Conservation (phyloP, 305 asterid genomes). For the Fraxinus baroniana region DNA sequence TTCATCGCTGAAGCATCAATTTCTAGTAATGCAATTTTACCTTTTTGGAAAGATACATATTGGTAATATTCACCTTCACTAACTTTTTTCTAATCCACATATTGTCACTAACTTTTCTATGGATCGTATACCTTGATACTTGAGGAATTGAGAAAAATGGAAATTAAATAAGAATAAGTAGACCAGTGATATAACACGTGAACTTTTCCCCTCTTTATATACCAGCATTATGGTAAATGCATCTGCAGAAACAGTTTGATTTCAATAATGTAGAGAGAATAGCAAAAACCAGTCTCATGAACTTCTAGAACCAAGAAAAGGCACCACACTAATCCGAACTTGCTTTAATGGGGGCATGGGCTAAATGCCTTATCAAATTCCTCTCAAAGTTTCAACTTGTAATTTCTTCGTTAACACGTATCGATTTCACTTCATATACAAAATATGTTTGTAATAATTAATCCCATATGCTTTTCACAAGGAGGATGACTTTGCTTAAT, state of each 20-base stretch:
- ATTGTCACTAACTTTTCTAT: background rate
- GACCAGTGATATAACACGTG: background rate
- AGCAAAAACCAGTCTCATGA: constrained; percentile 19
- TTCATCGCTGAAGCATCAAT: too few relatives aligned
- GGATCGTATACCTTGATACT: background rate
- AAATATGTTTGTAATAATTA: background rate
- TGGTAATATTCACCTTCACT: background rate
- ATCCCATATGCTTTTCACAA: constrained; percentile 31
- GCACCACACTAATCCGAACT: constrained; percentile 30
- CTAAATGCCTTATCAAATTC: constrained; percentile 31
- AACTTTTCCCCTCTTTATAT: background rate
- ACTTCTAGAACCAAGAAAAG: constrained; percentile 8
- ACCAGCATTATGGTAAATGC: background rate
- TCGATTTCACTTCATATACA: background rate
- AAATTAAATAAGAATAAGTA: background rate
- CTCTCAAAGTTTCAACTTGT: background rate
- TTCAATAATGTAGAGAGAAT: constrained; percentile 1
- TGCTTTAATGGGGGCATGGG: constrained; percentile 35
- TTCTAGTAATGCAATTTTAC: background rate
- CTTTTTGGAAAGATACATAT: too few relatives aligned
- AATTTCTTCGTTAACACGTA: background rate
- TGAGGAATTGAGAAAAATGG: background rate
- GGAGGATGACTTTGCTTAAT: too few relatives aligned
- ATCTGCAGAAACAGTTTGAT: background rate
- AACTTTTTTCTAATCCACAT: background rate